Evolutionary conservation across 495 filamentous ascomycete genomes (phyloP).

Genomic region (Neurospora sublineolata): DNA sequence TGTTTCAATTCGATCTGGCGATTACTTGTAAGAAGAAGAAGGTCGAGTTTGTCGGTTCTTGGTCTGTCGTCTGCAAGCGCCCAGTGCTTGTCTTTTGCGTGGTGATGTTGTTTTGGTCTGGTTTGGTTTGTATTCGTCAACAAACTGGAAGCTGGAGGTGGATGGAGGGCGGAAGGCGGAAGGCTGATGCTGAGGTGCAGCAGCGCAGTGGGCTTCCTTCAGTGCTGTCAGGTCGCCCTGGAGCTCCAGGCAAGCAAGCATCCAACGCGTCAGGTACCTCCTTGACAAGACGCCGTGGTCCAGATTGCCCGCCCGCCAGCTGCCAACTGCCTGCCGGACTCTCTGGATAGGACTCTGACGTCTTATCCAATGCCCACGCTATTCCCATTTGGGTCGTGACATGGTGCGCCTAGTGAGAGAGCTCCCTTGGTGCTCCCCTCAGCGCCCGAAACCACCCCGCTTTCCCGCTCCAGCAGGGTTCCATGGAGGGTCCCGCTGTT

Average conservation of each 20-base stretch:
- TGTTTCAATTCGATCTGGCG: slow-evolving; percentile 24
- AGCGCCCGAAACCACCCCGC: background rate
- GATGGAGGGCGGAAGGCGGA: slow-evolving; percentile 3
- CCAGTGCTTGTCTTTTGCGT: background rate
- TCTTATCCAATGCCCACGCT: background rate
- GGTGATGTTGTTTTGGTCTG: background rate
- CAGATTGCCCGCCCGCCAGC: background rate
- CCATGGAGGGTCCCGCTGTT: background rate
- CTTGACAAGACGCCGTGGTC: slow-evolving; percentile 6
- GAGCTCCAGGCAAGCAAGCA: slow-evolving; percentile 31
- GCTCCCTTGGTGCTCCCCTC: background rate
- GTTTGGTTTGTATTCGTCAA: background rate
- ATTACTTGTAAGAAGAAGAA: background rate
- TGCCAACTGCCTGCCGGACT: background rate
- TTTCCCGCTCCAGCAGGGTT: background rate
- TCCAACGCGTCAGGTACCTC: slow-evolving; percentile 24
- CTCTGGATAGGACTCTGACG: background rate
- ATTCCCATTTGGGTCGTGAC: background rate
- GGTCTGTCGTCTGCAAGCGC: background rate
- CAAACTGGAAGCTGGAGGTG: background rate
- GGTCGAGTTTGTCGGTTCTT: background rate
- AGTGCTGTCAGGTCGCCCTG: background rate
- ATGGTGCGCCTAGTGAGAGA: background rate
- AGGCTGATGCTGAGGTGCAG: slow-evolving; percentile 4
- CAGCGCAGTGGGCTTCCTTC: background rate